phyloP scores from a whole-genome alignment of 176 grass and related monocot genomes.

The Hordeum vulgare region MorexV3_pseudomolecules_assembly NC_058524.1:278959628-278960127 shows the following conservation, averaged over 20 bases:
- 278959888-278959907: no score
- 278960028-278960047: no score
- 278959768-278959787: background rate
- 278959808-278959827: background rate
- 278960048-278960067: no score
- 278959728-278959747: slow-evolving; percentile 17
- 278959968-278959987: no score
- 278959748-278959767: slow-evolving; percentile 22
- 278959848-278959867: background rate
- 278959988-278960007: no score
- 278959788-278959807: slow-evolving; percentile 20
- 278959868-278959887: background rate
- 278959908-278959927: no score
- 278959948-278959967: no score
- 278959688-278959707: slow-evolving; percentile 25
- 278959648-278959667: background rate
- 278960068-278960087: no score
- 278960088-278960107: no score
- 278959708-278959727: slow-evolving; percentile 34
- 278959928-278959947: no score
- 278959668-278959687: slow-evolving; percentile 29
- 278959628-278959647: slow-evolving; percentile 36
- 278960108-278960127: no score
- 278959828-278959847: background rate
- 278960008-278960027: no score